Evolutionary conservation across 805 yeast genomes (phyloP), one percentile per base, ranked within the genome.

Genomic region (Wickerhamiella cacticola): DNA sequence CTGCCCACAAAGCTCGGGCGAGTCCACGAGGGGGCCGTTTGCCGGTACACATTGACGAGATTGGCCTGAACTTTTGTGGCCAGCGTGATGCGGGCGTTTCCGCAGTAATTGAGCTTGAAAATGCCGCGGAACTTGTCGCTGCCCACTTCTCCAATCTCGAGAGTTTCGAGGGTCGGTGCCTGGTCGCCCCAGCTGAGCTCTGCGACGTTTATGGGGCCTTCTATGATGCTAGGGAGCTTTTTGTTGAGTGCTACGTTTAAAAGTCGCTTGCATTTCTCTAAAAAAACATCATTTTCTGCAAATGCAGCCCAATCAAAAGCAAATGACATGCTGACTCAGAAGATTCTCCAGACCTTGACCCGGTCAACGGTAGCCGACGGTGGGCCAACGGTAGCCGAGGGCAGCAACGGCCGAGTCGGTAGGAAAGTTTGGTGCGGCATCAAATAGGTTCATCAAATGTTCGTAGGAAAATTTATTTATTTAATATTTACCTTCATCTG

Each of bases 21-120:
- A 5, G 79, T 73, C 59, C 84, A 86, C 28, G 69, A 64, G 34
- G 73, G 69, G 4, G 64, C 57, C 23, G 62, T 57, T 38, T 62
- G 65, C 9, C 61, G 50, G 61, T 82, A 79, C 24, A 83, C 82
- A 51, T 80, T 79, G 47, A 86, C 67, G 5, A 92, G 82, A 62
- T 85, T 85, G 1, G 94, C 95, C 62, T 84, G 87, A 12, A 86
- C 85, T 48, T 80, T 78, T 0, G 94, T 83, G 47, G 78, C 81
- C 45, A 84, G 69, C 1, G 87, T 80, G 47, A 83, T 74, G 48
- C 75, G 75, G 16, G 86, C 84, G 60, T 81, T 85, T 2, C 94
- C 94, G 41, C 70, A 68, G 60, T 84, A 83, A 55, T 75, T 77
- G 52, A 83, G 72, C 56, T 82, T 83, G 68, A 83, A 84, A 18